Evolutionary conservation across 2,329 filamentous ascomycete genomes (phyloP), one percentile per base, ranked within the genome.

Genomic region (Stenocarpella maydis): DNA sequence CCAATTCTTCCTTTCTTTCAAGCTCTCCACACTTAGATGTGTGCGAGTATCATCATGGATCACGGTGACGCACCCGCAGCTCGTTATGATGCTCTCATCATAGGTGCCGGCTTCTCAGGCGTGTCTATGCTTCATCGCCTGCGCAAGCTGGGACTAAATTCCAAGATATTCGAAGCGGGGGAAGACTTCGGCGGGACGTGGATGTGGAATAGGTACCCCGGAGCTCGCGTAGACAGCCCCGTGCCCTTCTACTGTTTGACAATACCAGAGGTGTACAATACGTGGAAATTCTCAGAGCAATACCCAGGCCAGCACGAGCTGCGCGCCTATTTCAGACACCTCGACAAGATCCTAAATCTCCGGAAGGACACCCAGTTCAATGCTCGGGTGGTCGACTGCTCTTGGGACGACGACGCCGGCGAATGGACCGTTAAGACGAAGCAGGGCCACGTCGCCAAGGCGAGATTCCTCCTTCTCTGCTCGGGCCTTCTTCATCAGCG

Each of bases 401-500:
- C 75, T 2, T 87, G 81, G 72, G 75, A 85, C 67, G 74, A 76
- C 0, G 71, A 72, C 0, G 69, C 77, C 2, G 76, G 76, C 0
- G 75, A 73, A 43, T 88, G 86, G 86, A 78, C 75, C 0, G 74
- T 88, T 17, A 77, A 71, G 9, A 84, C 82, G 0, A 78, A 78
- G 10, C 79, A 80, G 37, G 84, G 84, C 3, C 71, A 73, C 17
- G 73, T 43, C 1, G 81, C 80, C 19, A 80, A 76, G 12, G 75
- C 79, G n/a, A 81, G 78, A 19, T 87, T 80, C 72, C 77, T 88
- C 2, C 72, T 88, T 28, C 75, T 81, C 10, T 81, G 80, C 12
- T 82, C 82, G 1, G 86, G 86, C 0, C 83, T 84, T 58, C 78
- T 82, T 0, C 78, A 81, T 15, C 84, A 83, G 73, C 76, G 78